Base-by-base conservation (phyloP, 1,284 basidiomycete species). In the Ceratobasidium sp. region DNA sequence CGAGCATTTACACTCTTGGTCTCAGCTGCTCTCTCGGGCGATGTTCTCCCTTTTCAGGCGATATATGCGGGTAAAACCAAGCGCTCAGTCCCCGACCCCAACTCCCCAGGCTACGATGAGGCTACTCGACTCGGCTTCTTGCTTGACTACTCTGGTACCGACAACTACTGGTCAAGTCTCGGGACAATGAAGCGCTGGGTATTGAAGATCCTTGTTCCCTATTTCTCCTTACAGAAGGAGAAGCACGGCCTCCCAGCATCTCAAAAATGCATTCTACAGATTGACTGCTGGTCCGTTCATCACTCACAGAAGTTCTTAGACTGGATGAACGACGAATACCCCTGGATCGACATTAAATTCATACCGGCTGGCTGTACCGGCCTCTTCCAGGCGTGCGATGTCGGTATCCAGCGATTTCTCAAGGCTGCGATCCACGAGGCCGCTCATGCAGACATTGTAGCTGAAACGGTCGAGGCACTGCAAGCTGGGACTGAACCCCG, bases 261-360 rank as follows among this genome's bases (percentile, higher is more conserved):
- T n/a, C 54, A 76, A 12, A 4, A 14, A 7, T 80, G 81, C 8
- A 71, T 87, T 6, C 78, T 78, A 48, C 68, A 78, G 8, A 83
- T 87, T 59, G 85, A 87, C 77, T 80, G 82, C 7, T 87, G 85
- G 84, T 83, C 83, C 1, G 85, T 87, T 1, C 86, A 87, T 79
- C 80, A 81, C 0, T 84, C 82, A 6, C 23, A 81, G 1, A 83
- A 83, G 52, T 87, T 87, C 77, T 79, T 81, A 0, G 52, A 41
- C 0, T 86, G 82, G 82, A 82, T 86, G 81, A 54, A 67, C 2
- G 50, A 38, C 0, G 48, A 46, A 1, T 81, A 81, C 50, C 78
- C 80, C 0, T 81, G 80, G 80, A 82, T 84, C 55, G 68, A 55
- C 6, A 52, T 79, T 1, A 18, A 62, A 23, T 81, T 65, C 67